Evolutionary conservation across 306 rosid genomes (phyloP).

Genomic region (Astragalus membranaceus): DNA sequence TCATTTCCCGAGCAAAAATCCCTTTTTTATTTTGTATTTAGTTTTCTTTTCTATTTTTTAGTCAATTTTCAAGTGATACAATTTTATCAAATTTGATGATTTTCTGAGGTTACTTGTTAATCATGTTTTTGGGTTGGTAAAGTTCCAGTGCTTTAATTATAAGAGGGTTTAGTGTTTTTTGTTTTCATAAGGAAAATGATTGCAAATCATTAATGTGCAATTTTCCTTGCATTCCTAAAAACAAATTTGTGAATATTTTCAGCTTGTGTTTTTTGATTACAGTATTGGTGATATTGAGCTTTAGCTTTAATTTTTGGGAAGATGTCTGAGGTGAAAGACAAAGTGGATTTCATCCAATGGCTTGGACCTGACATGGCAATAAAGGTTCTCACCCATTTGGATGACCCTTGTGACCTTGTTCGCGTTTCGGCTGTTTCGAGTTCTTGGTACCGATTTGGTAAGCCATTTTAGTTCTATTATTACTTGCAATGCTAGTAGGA

Average conservation of each 20-base stretch:
- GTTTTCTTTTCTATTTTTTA: too few relatives aligned
- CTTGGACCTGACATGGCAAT: conserved; percentile 46
- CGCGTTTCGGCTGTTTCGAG: conserved; percentile 42
- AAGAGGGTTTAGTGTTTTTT: background rate
- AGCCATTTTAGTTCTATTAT: conserved; percentile 12
- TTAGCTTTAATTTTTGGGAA: conserved; percentile 3
- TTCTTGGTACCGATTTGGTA: conserved; percentile 52
- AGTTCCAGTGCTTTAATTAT: background rate
- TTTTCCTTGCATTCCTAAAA: background rate
- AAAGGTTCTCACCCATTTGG: conserved; percentile 43
- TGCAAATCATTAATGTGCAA: background rate
- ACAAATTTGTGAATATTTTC: background rate
- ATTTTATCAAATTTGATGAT: background rate
- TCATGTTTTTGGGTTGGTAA: conserved; percentile 1
- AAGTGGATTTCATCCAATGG: conserved; percentile 34
- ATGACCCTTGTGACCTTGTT: conserved; percentile 57
- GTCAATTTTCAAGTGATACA: background rate
- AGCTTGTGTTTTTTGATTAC: background rate
- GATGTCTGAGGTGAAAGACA: conserved; percentile 31
- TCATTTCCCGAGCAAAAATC: too few relatives aligned
- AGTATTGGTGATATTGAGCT: background rate
- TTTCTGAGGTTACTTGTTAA: background rate
- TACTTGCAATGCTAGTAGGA: too few relatives aligned
- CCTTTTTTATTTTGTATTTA: too few relatives aligned
- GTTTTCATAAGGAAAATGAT: background rate